These are phyloP conservation scores for Lithohypha guttulata DNA, from an alignment of 2,329 filamentous ascomycete species.

Conservation along the genomic window DNA sequence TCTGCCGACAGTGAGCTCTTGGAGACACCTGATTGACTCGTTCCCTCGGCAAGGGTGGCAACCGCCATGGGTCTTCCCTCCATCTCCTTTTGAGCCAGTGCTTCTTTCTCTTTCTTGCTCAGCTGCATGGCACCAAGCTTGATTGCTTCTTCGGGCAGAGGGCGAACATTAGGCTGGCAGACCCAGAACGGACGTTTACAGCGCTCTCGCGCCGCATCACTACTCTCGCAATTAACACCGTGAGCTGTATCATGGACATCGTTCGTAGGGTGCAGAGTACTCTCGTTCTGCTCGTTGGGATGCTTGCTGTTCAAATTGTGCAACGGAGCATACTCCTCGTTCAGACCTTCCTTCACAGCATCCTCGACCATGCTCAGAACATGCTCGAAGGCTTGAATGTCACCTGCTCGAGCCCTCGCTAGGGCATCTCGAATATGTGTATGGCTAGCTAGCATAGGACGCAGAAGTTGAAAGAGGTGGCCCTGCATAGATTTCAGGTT, in stretches of 20 bases:
- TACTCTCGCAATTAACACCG: constrained; percentile 25
- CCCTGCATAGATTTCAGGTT: constrained; percentile 78
- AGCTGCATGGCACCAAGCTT: constrained; percentile 65
- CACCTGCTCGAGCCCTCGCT: constrained; percentile 55
- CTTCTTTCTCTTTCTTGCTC: constrained; percentile 49
- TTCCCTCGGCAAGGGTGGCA: neutral
- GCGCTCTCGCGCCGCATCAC: constrained; percentile 51
- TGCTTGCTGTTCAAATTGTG: neutral
- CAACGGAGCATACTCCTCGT: constrained; percentile 11
- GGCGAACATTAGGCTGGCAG: constrained; percentile 75
- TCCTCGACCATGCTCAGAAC: constrained; percentile 65
- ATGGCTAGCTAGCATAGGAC: constrained; percentile 68
- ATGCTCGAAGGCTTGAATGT: constrained; percentile 66
- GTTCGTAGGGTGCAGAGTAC: constrained; percentile 35
- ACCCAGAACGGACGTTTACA: constrained; percentile 84
- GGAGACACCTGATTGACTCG: neutral
- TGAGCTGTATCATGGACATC: neutral
- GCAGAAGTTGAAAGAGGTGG: constrained; percentile 84
- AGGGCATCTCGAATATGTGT: constrained; percentile 79
- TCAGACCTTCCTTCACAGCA: constrained; percentile 46
- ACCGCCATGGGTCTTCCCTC: neutral
- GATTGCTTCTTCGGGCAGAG: constrained; percentile 76
- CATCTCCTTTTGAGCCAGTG: constrained; percentile 4
- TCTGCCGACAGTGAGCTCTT: neutral
- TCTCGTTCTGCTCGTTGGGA: constrained; percentile 45